Base-by-base conservation (phyloP, 129 eudicot genomes). In the Logfia minima region DNA sequence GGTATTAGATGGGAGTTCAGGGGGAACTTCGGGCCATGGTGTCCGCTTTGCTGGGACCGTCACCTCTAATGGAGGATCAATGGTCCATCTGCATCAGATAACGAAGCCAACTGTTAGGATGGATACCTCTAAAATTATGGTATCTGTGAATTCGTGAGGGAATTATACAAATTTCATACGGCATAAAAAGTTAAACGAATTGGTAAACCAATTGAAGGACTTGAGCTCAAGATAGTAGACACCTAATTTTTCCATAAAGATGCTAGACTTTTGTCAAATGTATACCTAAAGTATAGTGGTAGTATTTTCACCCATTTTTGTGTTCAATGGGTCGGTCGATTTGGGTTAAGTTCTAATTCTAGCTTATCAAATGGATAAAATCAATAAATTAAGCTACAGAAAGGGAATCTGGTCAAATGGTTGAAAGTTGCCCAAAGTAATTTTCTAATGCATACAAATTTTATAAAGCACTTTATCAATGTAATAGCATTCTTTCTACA, bases 21-120 rank as follows among this genome's bases (percentile, higher is more conserved):
- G 97, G 34, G 97, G 90, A 82, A 81, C 86, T 69, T 94, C 97
- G 8, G 96, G 96, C 99, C 99, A 91, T 52, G 99, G 96, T 43
- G 99, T 94, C 52, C 83, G 94, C 79, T 86, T 94, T 21, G 99
- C 96, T 51, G 99, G 94, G 64, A 91, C 90, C 2, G 96, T 94
- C 24, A 94, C 81, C 34, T 89, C 99, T 72, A 94, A 66, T 65
- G 99, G 99, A 65, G 97, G 90, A 82, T 94, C 89, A 23, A 94
- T 94, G 28, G 82, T 85, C 99, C 99, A 94, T 84, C 99, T 94
- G 92, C 74, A 79, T 51, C 70, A 81, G 2, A 70, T 53, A 73
- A 28, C 31, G 16, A 73, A 68, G 31, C 21, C 18, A 61, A 35
- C 41, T 28, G 45, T 72, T 66, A 75, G 11, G 68, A 24, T 53